These are phyloP conservation scores for Penicillium italicum DNA, from an alignment of 2,329 filamentous ascomycete genomes.

Conservation along the genomic window DNA sequence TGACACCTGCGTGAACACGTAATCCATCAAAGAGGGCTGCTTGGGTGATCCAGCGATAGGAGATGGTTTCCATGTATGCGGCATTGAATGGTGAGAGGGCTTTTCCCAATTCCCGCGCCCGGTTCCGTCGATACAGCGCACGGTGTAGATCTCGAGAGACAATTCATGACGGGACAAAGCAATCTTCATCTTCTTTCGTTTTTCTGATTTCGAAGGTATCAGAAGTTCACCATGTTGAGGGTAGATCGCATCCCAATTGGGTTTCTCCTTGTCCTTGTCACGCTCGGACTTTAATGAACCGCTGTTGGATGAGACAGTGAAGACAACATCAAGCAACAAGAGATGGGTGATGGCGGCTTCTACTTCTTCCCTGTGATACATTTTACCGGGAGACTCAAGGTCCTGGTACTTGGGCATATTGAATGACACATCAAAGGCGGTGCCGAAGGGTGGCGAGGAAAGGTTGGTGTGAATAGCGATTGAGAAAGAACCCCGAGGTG, in stretches of 20 bases:
- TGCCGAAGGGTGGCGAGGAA: slow-evolving; percentile 34
- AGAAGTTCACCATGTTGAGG: slow-evolving; percentile 38
- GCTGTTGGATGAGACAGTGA: slow-evolving; percentile 25
- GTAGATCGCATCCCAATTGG: slow-evolving; percentile 31
- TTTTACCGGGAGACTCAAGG: slow-evolving; percentile 31
- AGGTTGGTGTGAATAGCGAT: slow-evolving; percentile 39
- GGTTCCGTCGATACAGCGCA: slow-evolving; percentile 18
- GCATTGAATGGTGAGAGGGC: slow-evolving; percentile 8
- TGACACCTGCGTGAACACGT: slow-evolving; percentile 9
- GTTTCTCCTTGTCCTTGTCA: not conserved
- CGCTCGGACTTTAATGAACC: not conserved
- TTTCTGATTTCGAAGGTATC: slow-evolving; percentile 15
- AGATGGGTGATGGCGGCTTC: slow-evolving; percentile 35
- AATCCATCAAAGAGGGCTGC: slow-evolving; percentile 26
- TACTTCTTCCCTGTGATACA: slow-evolving; percentile 35
- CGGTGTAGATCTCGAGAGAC: slow-evolving; percentile 19
- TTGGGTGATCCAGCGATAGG: not conserved
- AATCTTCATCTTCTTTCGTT: slow-evolving; percentile 34
- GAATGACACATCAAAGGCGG: slow-evolving; percentile 38
- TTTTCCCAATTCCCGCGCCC: slow-evolving; percentile 11
- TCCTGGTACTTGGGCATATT: slow-evolving; percentile 31
- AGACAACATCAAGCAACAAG: slow-evolving; percentile 39
- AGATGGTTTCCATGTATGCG: slow-evolving; percentile 25
- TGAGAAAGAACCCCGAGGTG: slow-evolving; percentile 35
- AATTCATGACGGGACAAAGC: slow-evolving; percentile 28